These are phyloP conservation scores for Chytridiales sp. DNA, from an alignment of 371 early-diverging fungal species.

Conservation along the genomic window DNA sequence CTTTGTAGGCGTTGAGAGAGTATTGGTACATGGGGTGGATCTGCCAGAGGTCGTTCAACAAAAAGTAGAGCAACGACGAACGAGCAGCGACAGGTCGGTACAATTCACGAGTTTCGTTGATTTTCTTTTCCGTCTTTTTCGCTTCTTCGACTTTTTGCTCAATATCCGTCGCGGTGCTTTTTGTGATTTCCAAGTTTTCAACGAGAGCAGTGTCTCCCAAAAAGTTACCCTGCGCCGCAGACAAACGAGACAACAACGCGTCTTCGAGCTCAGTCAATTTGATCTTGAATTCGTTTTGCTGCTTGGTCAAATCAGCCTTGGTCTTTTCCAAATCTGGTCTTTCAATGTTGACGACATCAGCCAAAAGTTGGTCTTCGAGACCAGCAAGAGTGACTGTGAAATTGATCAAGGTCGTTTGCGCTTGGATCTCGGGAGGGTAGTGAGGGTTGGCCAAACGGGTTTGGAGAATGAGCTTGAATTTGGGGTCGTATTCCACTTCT, in stretches of 20 bases:
- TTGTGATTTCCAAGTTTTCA: conserved; percentile 63
- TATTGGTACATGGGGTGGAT: conserved; percentile 66
- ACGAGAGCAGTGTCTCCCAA: conserved; percentile 63
- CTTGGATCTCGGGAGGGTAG: conserved; percentile 67
- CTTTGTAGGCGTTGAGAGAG: conserved; percentile 63
- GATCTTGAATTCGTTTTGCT: conserved; percentile 69
- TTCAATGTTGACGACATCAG: conserved; percentile 65
- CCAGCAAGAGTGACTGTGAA: conserved; percentile 63
- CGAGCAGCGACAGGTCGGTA: conserved; percentile 64
- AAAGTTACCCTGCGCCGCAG: conserved; percentile 64
- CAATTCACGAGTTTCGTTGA: conserved; percentile 64
- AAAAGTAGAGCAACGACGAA: conserved; percentile 60
- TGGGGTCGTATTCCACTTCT: conserved; percentile 62
- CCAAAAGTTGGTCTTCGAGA: conserved; percentile 64
- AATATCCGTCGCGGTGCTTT: conserved; percentile 62
- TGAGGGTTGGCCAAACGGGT: conserved; percentile 63
- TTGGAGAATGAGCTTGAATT: conserved; percentile 61
- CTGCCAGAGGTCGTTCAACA: conserved; percentile 62
- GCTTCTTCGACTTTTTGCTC: conserved; percentile 65
- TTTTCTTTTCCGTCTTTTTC: conserved; percentile 63
- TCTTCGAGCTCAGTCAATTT: conserved; percentile 62
- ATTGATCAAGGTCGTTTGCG: conserved; percentile 63
- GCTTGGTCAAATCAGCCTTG: conserved; percentile 63
- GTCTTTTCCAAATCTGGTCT: conserved; percentile 60
- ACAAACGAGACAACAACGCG: conserved; percentile 55